Percentiles rank a stretch among this genome's conserved stretches.
These are phyloP conservation scores for Ceratobasidium sp. DNA, from an alignment of 1,284 basidiomycete genomes.

Conservation along the genomic window DNA sequence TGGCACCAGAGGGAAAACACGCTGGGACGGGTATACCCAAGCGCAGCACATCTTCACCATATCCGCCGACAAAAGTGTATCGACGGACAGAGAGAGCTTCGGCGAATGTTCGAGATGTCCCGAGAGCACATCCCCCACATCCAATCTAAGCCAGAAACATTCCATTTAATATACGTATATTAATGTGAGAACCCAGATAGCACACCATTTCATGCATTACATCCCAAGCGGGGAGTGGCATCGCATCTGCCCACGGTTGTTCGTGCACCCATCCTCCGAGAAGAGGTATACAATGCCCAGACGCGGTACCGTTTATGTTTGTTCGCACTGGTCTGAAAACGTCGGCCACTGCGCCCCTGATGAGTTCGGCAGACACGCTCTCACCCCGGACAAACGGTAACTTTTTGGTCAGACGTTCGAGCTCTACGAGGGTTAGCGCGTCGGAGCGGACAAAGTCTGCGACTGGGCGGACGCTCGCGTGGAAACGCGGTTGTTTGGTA, in stretches of 20 bases:
- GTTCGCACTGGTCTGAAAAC: constrained; percentile 5
- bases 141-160: constrained; percentile 8
- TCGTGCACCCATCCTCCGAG: constrained; percentile 38
- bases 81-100: constrained; percentile 38
- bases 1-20: constrained; percentile 21
- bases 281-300: constrained; percentile 12
- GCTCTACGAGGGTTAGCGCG: constrained; percentile 23
- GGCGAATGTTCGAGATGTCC: constrained; percentile 27
- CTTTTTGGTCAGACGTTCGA: constrained; percentile 26
- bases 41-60: constrained; percentile 6
- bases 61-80: constrained; percentile 30
- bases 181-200: background rate
- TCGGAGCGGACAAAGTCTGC: constrained; percentile 25
- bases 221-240: constrained; percentile 35
- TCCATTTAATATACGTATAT: background rate
- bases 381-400: constrained; percentile 39
- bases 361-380: constrained; percentile 39
- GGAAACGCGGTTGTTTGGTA: background rate
- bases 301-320: background rate
- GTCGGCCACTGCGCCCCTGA: constrained; percentile 40
- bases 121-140: constrained; percentile 41
- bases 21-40: constrained; percentile 28
- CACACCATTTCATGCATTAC: constrained; percentile 39
- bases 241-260: constrained; percentile 20
- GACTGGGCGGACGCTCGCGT: background rate